These are phyloP conservation scores for Trapa bicornis DNA, from an alignment of 345 rosid species.

Conservation along the genomic window DNA sequence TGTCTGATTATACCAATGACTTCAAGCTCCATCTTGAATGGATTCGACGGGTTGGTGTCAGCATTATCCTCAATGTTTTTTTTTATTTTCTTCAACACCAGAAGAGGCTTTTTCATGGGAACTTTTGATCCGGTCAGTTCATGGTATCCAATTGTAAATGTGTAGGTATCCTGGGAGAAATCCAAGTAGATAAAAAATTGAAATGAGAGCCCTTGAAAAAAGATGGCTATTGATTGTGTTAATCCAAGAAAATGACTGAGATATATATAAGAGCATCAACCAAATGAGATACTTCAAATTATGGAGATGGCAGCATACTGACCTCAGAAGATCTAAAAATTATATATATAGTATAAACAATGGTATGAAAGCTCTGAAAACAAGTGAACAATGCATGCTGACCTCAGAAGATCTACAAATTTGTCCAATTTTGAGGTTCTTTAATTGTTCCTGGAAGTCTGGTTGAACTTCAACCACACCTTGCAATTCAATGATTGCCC, in stretches of 20 bases:
- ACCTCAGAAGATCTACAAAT: conserved; percentile 82
- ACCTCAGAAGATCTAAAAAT: too few species aligned
- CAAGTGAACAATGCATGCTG: not conserved
- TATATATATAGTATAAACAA: too few species aligned
- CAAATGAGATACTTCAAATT: not conserved
- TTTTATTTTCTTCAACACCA: conserved; percentile 62
- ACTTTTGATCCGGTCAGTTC: conserved; percentile 51
- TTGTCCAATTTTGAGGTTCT: conserved; percentile 62
- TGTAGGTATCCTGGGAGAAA: conserved; percentile 49
- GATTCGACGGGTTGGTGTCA: conserved; percentile 4
- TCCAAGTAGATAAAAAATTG: not conserved
- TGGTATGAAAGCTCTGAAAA: not conserved
- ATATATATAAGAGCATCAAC: not conserved
- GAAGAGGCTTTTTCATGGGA: conserved; percentile 50
- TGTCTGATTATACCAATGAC: conserved; percentile 60
- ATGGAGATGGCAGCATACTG: too few species aligned
- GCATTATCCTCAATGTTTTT: conserved; percentile 15
- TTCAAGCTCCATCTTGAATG: conserved; percentile 37
- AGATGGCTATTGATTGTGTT: not conserved
- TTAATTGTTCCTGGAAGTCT: conserved; percentile 40
- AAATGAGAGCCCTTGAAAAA: not conserved
- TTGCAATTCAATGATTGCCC: conserved; percentile 85
- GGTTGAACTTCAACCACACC: conserved; percentile 65
- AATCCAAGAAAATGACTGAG: not conserved
- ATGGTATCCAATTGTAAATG: conserved; percentile 77